Evolutionary conservation across 1,139 yeast species (phyloP).

Genomic region (Sugiyamaella castrensis): DNA sequence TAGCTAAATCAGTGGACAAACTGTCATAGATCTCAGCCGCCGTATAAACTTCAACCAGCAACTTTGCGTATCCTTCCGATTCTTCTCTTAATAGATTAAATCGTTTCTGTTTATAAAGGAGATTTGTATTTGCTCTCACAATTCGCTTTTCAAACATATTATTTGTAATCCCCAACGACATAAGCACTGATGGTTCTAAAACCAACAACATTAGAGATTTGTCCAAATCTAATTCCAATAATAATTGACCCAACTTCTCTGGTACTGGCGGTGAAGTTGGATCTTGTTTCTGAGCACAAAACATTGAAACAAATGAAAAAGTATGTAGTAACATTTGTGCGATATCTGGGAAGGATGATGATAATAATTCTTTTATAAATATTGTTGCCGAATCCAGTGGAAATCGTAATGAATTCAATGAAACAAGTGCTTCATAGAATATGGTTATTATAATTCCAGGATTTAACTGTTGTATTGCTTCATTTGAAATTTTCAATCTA

Average conservation of each 20-base stretch:
- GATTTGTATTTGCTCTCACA: constrained; percentile 46
- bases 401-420: constrained; percentile 17
- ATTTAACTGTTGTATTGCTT: constrained; percentile 11
- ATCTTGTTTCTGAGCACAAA: not conserved
- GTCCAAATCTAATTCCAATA: constrained; percentile 24
- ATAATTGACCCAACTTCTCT: constrained; percentile 19
- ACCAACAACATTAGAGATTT: constrained; percentile 15
- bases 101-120: constrained; percentile 63
- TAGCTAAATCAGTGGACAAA: not conserved
- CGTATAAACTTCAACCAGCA: constrained; percentile 50
- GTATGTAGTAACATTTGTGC: constrained; percentile 25
- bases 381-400: constrained; percentile 12
- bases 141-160: constrained; percentile 41
- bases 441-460: constrained; percentile 17
- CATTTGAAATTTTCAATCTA: not conserved
- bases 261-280: not conserved
- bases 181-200: constrained; percentile 28
- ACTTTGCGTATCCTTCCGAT: constrained; percentile 73
- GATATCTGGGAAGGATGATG: constrained; percentile 4
- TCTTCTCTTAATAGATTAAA: constrained; percentile 77
- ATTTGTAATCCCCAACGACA: constrained; percentile 27
- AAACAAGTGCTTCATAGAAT: constrained; percentile 26
- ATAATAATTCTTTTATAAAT: constrained; percentile 11
- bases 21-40: constrained; percentile 35
- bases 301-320: constrained; percentile 21